Percentiles rank a stretch among this genome's conserved stretches.
Evolutionary conservation across 805 yeast genomes (phyloP).

Genomic region (Pichia paraexigua): DNA sequence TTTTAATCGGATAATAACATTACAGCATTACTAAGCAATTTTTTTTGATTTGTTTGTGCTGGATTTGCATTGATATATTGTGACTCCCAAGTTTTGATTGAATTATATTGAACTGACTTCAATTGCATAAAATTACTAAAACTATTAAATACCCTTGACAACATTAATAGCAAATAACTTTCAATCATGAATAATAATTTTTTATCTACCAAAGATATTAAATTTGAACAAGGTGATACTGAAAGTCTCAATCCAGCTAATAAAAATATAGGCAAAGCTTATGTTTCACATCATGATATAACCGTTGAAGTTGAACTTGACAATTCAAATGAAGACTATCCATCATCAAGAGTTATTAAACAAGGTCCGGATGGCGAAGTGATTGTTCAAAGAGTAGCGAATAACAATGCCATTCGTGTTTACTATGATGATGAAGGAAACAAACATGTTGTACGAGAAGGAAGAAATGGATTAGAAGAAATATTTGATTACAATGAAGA

Average conservation of each 20-base stretch:
- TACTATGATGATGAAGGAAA: conserved; percentile 10
- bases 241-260: not conserved
- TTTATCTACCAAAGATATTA: conserved; percentile 19
- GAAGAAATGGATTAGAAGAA: conserved; percentile 9
- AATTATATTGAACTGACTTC: not conserved
- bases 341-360: conserved; percentile 61
- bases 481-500: conserved; percentile 2
- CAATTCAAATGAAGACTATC: conserved; percentile 57
- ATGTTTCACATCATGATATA: conserved; percentile 5
- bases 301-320: conserved; percentile 38
- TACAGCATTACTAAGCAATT: no score
- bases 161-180: not conserved
- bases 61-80: no score
- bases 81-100: not conserved
- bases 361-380: conserved; percentile 68
- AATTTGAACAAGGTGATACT: conserved; percentile 15
- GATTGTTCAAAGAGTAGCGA: conserved; percentile 49
- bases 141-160: not conserved
- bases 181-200: conserved; percentile 9
- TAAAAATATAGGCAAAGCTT: not conserved
- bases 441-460: conserved; percentile 1
- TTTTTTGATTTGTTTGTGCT: not conserved
- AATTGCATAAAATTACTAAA: not conserved
- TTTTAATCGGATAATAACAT: no score
- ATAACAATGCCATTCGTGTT: conserved; percentile 18